Percentiles rank a stretch among this genome's conserved stretches.
Evolutionary conservation across 2,329 filamentous ascomycete genomes (phyloP).

Genomic region (Mycosphaerella arachidis): DNA sequence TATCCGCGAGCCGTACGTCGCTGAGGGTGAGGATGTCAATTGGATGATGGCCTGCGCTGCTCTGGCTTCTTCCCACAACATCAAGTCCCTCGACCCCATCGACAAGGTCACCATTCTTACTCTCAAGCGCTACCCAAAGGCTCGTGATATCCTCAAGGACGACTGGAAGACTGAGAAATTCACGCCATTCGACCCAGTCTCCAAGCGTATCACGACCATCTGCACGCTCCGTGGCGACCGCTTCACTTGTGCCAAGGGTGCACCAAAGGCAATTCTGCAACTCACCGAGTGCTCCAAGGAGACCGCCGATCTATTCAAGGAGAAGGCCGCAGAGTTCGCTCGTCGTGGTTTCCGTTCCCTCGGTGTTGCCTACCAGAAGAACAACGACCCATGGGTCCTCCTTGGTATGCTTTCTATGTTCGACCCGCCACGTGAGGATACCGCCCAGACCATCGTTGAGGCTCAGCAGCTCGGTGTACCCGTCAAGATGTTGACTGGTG

Average conservation of each 20-base stretch:
- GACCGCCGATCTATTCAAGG: conserved; percentile 62
- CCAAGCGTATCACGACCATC: conserved; percentile 70
- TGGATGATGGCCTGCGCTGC: conserved; percentile 82
- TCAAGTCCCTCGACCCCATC: conserved; percentile 73
- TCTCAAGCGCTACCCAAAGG: conserved; percentile 71
- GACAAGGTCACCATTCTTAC: conserved; percentile 75
- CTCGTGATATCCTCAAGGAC: conserved; percentile 68
- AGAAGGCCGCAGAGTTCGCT: conserved; percentile 71
- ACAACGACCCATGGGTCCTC: conserved; percentile 67
- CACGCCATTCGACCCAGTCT: conserved; percentile 73
- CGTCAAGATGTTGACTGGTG: conserved; percentile 79
- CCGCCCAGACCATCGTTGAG: conserved; percentile 72
- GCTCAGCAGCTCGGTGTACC: conserved; percentile 70
- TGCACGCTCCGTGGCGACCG: conserved; percentile 65
- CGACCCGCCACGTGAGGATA: conserved; percentile 73
- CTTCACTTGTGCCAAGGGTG: conserved; percentile 72
- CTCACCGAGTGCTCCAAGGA: conserved; percentile 64
- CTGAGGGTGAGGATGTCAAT: conserved; percentile 72
- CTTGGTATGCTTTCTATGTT: conserved; percentile 77
- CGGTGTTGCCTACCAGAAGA: conserved; percentile 74
- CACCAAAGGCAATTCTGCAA: conserved; percentile 68
- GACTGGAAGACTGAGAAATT: conserved; percentile 76
- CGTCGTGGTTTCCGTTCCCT: conserved; percentile 76
- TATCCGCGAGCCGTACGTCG: conserved; percentile 71
- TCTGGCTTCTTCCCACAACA: conserved; percentile 72